Conservation (phyloP, 129 eudicot genomes). For the Smallanthus sonchifolius region DNA sequence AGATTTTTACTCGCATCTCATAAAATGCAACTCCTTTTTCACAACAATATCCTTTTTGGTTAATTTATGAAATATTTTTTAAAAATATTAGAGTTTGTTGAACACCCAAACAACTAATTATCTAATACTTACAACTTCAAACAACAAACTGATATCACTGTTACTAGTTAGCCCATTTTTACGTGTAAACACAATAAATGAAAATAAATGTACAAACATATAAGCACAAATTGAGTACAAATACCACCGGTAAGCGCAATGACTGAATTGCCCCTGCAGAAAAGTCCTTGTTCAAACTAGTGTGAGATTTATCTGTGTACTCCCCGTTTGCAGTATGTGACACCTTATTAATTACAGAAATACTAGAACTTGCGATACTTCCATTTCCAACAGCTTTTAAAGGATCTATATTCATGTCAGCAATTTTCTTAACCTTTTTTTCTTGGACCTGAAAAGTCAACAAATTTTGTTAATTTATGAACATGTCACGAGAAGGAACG, state of each 20-base stretch:
- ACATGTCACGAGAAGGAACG: background rate
- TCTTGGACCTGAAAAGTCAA: conserved; percentile 78
- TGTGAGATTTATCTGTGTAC: conserved; percentile 49
- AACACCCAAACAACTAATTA: background rate
- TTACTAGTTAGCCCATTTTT: background rate
- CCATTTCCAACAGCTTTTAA: conserved; percentile 79
- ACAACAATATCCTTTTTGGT: background rate
- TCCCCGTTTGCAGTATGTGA: conserved; percentile 71
- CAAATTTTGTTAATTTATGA: background rate
- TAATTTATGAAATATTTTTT: background rate
- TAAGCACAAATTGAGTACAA: conserved; percentile 53
- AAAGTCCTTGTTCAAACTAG: conserved; percentile 53
- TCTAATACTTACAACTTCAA: background rate
- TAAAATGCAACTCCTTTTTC: background rate
- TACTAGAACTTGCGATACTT: conserved; percentile 54
- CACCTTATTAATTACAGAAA: conserved; percentile 44
- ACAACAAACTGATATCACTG: conserved; percentile 6
- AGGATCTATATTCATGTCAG: conserved; percentile 70
- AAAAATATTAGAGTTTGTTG: background rate
- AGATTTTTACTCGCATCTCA: background rate
- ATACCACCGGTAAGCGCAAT: conserved; percentile 95
- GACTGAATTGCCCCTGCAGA: conserved; percentile 71
- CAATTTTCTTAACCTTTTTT: conserved; percentile 87
- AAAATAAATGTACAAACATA: background rate
- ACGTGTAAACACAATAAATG: background rate